Evolutionary conservation across 2,329 filamentous ascomycete species (phyloP), one percentile per base, ranked within the genome.

Genomic region (Thielaviopsis populi): DNA sequence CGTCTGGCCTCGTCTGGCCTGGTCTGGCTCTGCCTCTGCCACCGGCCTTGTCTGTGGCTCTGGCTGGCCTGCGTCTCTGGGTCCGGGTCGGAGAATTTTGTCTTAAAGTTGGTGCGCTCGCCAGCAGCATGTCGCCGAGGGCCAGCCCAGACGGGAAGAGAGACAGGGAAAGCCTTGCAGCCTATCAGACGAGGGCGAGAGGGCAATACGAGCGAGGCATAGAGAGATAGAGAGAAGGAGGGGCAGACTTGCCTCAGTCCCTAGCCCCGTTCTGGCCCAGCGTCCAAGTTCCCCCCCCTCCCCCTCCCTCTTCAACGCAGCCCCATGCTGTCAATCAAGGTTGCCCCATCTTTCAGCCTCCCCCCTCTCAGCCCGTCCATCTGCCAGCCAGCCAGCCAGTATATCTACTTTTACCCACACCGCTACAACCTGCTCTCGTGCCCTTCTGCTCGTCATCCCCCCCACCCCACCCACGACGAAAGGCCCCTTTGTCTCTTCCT

Each of bases 101-200:
- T 56, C 50, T 56, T 27, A 56, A 56, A 56, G 50, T 56, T 56
- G 50, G 22, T 56, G 6, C 50, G 50, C 50, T 56, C 50, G 13
- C 50, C 5, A 33, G 50, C 50, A 56, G 50, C 50, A 56, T 15
- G 50, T 56, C 50, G 50, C 50, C 50, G 50, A 37, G 27, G 50
- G 13, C 27, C 17, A 56, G 33, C 7, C 27, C 50, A 56, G 24
- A 11, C 50, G 30, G 50, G 50, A 56, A 27, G 50, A 56, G 27
- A 56, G 50, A n/a, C 30, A 30, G 50, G 24, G 13, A 56, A 33
- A 37, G 24, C 24, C 50, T 8, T 56, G 50, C 17, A 37, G 24
- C 13, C 24, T 56, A 30, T 30, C 22, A 30, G 27, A 30, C 24
- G 50, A 30, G 50, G 11, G 50, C 6, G 22, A 15, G 22, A 54